Conservation (phyloP, 495 filamentous ascomycete species). For the Neohortaea acidophila region DNA sequence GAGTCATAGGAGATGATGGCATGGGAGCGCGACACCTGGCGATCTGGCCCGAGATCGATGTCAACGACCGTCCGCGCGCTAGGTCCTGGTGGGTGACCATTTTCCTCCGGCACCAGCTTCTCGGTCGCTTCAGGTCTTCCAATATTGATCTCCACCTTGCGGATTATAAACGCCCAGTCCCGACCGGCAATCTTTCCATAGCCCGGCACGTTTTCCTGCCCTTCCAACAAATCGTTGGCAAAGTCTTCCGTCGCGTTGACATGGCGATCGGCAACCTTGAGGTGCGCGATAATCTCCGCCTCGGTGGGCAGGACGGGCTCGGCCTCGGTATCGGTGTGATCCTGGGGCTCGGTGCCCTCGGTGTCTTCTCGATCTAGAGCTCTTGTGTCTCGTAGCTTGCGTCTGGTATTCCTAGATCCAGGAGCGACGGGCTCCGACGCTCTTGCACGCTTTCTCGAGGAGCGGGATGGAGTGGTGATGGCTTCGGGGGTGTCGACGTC, state of each 20-base stretch:
- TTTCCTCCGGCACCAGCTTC: conserved; percentile 28
- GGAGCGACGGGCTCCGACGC: conserved; percentile 6
- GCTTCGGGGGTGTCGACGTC: conserved; percentile 28
- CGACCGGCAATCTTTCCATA: conserved; percentile 86
- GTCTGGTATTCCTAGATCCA: conserved; percentile 5
- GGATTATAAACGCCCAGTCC: conserved; percentile 92
- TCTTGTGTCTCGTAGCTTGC: conserved; percentile 12
- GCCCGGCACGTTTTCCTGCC: conserved; percentile 62
- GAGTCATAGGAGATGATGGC: conserved; percentile 71
- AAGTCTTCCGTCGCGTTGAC: conserved; percentile 59
- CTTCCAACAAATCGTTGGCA: conserved; percentile 53
- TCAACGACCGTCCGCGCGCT: conserved; percentile 46
- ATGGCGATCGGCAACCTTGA: conserved; percentile 42
- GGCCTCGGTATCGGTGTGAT: conserved; percentile 13
- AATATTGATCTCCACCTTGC: conserved; percentile 63
- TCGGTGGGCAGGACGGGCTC: conserved; percentile 25
- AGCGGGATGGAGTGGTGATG: conserved; percentile 26
- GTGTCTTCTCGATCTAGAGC: conserved; percentile 12
- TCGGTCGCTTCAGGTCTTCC: conserved; percentile 43
- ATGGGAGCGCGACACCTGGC: conserved; percentile 78
- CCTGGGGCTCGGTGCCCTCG: conserved; percentile 13
- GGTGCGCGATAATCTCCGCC: conserved; percentile 54
- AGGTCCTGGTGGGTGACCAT: conserved; percentile 5
- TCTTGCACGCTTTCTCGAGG: conserved; percentile 20
- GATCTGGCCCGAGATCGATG: conserved; percentile 86